Conservation (phyloP, 345 rosid species). For the Salix koriyanagi region DNA sequence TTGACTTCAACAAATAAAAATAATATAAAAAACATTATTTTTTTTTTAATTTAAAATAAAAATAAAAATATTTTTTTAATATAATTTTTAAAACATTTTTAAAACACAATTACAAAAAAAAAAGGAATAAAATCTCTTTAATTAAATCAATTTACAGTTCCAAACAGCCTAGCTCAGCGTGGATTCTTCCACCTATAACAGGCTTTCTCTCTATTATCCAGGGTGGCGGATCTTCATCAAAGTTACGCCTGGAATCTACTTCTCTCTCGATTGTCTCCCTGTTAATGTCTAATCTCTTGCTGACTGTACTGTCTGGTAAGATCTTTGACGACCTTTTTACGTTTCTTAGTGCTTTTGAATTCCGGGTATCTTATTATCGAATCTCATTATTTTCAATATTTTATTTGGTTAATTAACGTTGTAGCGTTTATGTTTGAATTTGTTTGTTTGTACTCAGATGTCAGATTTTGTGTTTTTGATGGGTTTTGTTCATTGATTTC, state of each 20-base stretch:
- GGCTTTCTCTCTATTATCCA: background rate
- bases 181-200: background rate
- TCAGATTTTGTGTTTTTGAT: background rate
- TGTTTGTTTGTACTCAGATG: background rate
- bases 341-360: background rate
- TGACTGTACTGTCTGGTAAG: background rate
- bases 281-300: too few relatives aligned
- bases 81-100: too few relatives aligned
- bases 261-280: background rate
- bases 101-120: too few relatives aligned
- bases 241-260: background rate
- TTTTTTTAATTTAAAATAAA: too few relatives aligned
- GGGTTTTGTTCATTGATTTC: background rate
- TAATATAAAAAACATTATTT: too few relatives aligned
- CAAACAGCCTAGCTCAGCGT: background rate
- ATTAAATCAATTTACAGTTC: too few relatives aligned
- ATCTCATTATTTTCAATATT: background rate
- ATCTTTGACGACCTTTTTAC: constrained; percentile 1
- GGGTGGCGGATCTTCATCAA: background rate
- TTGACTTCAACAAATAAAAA: too few relatives aligned
- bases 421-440: background rate
- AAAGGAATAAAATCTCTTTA: too few relatives aligned
- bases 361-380: background rate
- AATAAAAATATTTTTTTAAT: too few relatives aligned
- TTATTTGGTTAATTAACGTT: background rate